Base-by-base conservation (phyloP, 148 eudicot genomes). In the Simmondsia chinensis region DNA sequence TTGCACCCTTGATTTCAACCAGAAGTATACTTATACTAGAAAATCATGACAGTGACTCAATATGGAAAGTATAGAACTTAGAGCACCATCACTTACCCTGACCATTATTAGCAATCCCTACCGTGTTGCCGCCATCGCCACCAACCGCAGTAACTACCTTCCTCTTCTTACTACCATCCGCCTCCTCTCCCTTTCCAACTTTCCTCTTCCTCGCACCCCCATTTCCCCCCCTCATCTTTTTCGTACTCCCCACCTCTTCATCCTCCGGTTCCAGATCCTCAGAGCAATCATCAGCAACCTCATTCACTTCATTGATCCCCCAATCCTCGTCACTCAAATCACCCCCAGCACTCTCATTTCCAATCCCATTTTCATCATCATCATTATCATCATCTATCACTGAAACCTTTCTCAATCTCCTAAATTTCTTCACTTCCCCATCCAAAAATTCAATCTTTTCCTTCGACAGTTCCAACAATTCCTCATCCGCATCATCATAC, bases 401-500 rank as follows among this genome's bases (percentile, higher is more conserved):
- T 2, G 77, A 54, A 33, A 64, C 51, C 24, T 70, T 75, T 46
- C 95, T 69, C 56, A 86, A 48, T 36, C 97, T 55, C 55, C 66
- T 68, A 34, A 70, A 68, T 46, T 59, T 76, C 54, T 53, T 69
- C 45, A 80, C 37, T 54, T 63, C 20, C 62, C 9, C 83, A 63
- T 73, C 73, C 18, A 71, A 30, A 86, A 76, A 86, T 79, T 91
- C 89, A 41, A 85, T 10, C 64, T 85, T 79, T 57, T 85, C 95
- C 27, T 51, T 57, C 0, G 52, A 42, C 18, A 91, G 68, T 65
- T 82, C 82, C 48, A 91, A 10, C 60, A 59, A 34, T 51, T 91
- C 99, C 59, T 86, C 89, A 2, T 86, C 83, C 1, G 28, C 70
- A 52, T 86, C 99, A 33, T 91, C 95, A 50, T 85, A 91, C 80